phyloP scores from a whole-genome alignment of 768 basidiomycete species.

The Xerocomus brunneocitrinus region DNA sequence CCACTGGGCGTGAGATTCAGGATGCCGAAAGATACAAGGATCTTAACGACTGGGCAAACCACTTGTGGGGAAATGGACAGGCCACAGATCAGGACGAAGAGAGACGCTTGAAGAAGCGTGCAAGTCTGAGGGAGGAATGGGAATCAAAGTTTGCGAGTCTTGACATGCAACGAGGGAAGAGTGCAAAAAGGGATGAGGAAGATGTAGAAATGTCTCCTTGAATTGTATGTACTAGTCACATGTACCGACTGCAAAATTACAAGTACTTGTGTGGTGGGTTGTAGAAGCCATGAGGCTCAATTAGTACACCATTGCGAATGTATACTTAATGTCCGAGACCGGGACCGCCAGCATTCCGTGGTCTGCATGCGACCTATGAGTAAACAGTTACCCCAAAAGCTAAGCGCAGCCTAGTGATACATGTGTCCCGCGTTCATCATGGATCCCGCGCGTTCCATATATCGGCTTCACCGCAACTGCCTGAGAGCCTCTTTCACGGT shows the following conservation, averaged over 20 bases:
- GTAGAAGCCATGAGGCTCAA: neutral
- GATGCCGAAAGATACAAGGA: conserved; percentile 40
- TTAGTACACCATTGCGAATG: neutral
- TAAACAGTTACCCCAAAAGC: neutral
- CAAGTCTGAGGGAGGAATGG: conserved; percentile 37
- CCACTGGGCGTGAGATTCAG: conserved; percentile 46
- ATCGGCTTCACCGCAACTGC: conserved; percentile 28
- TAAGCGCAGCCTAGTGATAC: neutral
- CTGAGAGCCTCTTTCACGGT: conserved; percentile 58
- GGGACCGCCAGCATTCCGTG: neutral
- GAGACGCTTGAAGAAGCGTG: conserved; percentile 38
- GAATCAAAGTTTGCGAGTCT: conserved; percentile 35
- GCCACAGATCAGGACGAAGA: conserved; percentile 31
- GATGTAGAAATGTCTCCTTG: conserved; percentile 25
- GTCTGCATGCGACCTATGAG: neutral
- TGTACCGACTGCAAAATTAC: neutral
- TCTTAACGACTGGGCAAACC: conserved; percentile 42
- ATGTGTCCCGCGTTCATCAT: neutral
- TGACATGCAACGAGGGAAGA: conserved; percentile 21
- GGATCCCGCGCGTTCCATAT: neutral
- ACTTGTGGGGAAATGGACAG: conserved; percentile 37
- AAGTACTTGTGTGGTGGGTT: too few species aligned
- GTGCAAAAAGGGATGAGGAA: conserved; percentile 15
- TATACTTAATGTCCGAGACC: neutral
- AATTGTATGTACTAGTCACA: neutral